Percentiles rank a stretch among this genome's conserved stretches.
phyloP scores from a whole-genome alignment of 2,329 filamentous ascomycete species.

The Saccharata proteae region DNA sequence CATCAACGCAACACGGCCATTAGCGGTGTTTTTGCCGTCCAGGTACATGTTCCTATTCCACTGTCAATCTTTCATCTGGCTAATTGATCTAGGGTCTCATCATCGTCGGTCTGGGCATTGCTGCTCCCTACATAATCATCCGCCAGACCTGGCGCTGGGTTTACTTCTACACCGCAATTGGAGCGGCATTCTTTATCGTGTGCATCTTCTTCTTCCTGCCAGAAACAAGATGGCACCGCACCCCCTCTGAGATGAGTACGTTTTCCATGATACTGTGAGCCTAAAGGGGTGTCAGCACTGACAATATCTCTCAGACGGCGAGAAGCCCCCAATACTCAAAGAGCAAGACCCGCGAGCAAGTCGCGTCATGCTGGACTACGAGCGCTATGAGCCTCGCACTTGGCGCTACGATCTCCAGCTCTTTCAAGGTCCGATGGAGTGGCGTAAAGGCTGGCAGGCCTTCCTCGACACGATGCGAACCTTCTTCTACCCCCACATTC shows the following conservation, averaged over 20 bases:
- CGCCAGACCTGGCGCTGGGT: conserved; percentile 17
- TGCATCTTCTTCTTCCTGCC: conserved; percentile 16
- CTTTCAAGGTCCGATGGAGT: conserved; percentile 13
- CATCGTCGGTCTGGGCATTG: conserved; percentile 18
- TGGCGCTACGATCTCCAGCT: conserved; percentile 15
- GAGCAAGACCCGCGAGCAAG: conserved; percentile 1
- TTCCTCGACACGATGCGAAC: conserved; percentile 19
- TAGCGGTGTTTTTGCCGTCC: conserved; percentile 15
- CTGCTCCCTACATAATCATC: conserved; percentile 16
- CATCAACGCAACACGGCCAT: conserved; percentile 20
- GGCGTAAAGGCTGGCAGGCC: conserved; percentile 14
- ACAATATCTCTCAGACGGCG: conserved; percentile 4
- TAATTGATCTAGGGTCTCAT: conserved; percentile 10
- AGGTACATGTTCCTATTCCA: conserved; percentile 9
- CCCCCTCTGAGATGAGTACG: conserved; percentile 10
- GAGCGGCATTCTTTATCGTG: conserved; percentile 14
- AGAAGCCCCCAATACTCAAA: conserved; percentile 8
- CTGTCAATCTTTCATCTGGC: no score
- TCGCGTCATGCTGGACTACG: conserved; percentile 3
- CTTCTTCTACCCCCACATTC: conserved; percentile 20
- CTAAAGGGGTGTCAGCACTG: background rate
- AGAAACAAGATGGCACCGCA: conserved; percentile 17
- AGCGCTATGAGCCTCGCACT: conserved; percentile 11
- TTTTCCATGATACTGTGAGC: background rate
- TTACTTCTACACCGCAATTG: conserved; percentile 16